Conservation (phyloP, 352 stramenopile species). For the Globisporangium splendens region DNA sequence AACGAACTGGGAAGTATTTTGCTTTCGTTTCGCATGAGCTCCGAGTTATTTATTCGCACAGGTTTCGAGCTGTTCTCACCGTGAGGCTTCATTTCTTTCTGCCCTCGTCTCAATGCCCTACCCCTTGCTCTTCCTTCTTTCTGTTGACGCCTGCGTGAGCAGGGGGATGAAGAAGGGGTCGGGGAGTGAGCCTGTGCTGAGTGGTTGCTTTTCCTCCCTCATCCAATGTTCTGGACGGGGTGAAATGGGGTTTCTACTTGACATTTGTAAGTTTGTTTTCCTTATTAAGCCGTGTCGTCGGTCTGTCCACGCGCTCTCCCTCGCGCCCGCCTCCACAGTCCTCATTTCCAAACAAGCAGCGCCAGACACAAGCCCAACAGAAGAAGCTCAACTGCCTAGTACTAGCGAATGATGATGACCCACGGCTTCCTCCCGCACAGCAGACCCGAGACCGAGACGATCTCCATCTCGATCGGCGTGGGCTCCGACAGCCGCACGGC, state of each 20-base stretch:
- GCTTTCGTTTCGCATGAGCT: too few relatives aligned
- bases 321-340: conserved; percentile 4
- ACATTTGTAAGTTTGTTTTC: neutral
- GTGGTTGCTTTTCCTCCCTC: neutral
- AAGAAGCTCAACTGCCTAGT: neutral
- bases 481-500: conserved; percentile 21
- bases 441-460: conserved; percentile 25
- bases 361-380: neutral
- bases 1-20: too few relatives aligned
- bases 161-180: too few relatives aligned
- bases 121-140: too few relatives aligned
- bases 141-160: too few relatives aligned
- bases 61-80: too few relatives aligned
- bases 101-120: too few relatives aligned
- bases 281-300: conserved; percentile 9
- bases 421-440: conserved; percentile 15
- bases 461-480: conserved; percentile 49
- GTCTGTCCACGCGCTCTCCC: neutral
- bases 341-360: conserved; percentile 15
- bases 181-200: neutral
- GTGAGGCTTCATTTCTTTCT: too few relatives aligned
- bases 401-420: conserved; percentile 22
- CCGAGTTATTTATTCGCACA: too few relatives aligned
- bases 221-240: neutral
- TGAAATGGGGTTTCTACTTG: neutral